These are phyloP conservation scores for Cyamopsis tetragonoloba DNA, from an alignment of 306 rosid genomes.

Conservation along the genomic window DNA sequence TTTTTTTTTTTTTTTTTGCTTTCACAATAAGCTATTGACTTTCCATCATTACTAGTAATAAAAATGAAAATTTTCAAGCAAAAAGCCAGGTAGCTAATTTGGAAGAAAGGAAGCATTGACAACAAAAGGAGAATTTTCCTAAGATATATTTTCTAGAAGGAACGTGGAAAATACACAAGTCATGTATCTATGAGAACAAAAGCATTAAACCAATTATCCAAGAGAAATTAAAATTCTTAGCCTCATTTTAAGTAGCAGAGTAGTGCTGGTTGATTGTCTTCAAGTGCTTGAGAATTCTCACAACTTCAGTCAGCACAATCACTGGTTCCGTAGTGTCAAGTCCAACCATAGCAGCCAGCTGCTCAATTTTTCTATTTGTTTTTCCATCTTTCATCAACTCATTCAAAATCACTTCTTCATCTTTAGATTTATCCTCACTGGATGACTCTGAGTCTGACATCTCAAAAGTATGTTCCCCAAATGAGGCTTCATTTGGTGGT, in stretches of 20 bases:
- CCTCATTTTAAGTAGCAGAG: not conserved
- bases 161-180: not conserved
- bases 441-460: constrained; percentile 30
- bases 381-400: constrained; percentile 27
- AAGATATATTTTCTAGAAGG: not conserved
- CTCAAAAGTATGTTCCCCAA: not conserved
- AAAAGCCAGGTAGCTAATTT: not conserved
- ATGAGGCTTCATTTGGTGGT: constrained; percentile 10
- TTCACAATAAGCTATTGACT: not conserved
- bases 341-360: constrained; percentile 42
- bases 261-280: constrained; percentile 7
- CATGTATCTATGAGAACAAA: not conserved
- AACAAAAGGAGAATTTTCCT: not conserved
- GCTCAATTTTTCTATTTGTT: constrained; percentile 29
- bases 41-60: not conserved
- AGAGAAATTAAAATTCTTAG: constrained; percentile 14
- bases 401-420: constrained; percentile 28
- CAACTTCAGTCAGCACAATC: constrained; percentile 37
- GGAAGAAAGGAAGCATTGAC: not conserved
- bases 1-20: not conserved
- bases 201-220: not conserved
- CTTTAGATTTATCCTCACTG: constrained; percentile 13
- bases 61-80: not conserved
- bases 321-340: constrained; percentile 33
- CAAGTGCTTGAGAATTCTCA: constrained; percentile 34